Base-by-base conservation (phyloP, 73 alveolate genomes). In the Breviolum minutum region DNA sequence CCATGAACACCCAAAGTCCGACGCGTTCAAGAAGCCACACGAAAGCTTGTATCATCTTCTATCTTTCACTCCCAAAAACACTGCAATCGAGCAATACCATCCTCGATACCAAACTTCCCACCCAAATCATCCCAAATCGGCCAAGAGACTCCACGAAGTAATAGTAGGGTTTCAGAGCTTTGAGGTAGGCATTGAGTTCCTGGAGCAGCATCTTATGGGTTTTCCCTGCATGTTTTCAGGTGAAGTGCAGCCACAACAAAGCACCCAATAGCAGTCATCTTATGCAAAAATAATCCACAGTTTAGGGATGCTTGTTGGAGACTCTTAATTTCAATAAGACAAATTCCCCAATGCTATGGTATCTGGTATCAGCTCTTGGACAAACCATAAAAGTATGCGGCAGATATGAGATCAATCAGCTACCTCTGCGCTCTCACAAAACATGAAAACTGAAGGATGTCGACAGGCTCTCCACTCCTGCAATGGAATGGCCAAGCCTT, bases 121-220 rank as follows among this genome's bases (percentile, higher is more conserved):
- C 77, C 77, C 77, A 63, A 30, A 19, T 71, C n/a, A n/a, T n/a
- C n/a, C 63, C 40, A 22, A 77, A 61, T 7, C 7, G 66, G 63
- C 70, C 95, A 5, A 27, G 97, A 7, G 22, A 54, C 99, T 94
- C 99, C 54, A 94, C 92, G 71, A 94, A 94, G 99, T 77, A 94
- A 27, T 94, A 94, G 92, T 94, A 94, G 68, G 99, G 99, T 83
- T 94, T 94, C 99, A 94, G 30, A 70, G 99, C 99, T 62, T 94
- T 94, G 54, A 94, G 90, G 87, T 94, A 94, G 11, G 99, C 99
- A 32, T 79, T 94, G 62, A 94, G 99, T 82, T 94, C 99, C 99
- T 74, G 61, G 29, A 5, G 70, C 70, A 40, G 54, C 54, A 40
- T 40, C 54, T 40, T 40, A 40, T 40, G 54, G 54, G 54, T 40